Evolutionary conservation across 257 asterid genomes (phyloP).

Genomic region (Pogostemon cablin): DNA sequence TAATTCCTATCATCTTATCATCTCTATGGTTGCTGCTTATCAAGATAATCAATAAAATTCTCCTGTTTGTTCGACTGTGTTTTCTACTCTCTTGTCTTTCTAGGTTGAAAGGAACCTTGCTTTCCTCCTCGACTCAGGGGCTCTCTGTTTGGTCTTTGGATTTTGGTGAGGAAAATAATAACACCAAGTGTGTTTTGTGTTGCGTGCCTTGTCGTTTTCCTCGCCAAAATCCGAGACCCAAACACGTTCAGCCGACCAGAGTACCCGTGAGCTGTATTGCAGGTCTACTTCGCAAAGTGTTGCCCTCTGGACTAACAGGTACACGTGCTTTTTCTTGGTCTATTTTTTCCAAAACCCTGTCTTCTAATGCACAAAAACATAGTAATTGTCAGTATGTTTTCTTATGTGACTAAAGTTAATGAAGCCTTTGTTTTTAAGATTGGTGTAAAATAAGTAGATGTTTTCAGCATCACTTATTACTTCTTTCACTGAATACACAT

Average conservation of each 20-base stretch:
- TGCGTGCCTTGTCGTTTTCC: background rate
- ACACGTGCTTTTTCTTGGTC: slow-evolving; percentile 7
- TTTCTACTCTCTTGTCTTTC: slow-evolving; percentile 30
- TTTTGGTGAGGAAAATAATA: slow-evolving; percentile 31
- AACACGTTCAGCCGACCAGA: background rate
- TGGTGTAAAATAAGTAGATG: no score
- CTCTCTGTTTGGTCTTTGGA: slow-evolving; percentile 30
- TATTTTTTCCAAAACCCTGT: background rate
- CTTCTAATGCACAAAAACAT: no score
- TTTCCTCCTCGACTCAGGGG: slow-evolving; percentile 18
- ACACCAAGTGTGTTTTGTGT: background rate
- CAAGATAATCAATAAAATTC: slow-evolving; percentile 58
- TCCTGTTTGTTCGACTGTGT: slow-evolving; percentile 25
- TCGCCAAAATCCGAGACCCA: slow-evolving; percentile 31
- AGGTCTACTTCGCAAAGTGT: slow-evolving; percentile 7
- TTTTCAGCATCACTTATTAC: no score
- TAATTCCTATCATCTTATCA: slow-evolving; percentile 28
- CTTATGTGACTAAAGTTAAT: no score
- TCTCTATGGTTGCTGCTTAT: slow-evolving; percentile 52
- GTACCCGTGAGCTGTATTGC: background rate
- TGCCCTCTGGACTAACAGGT: slow-evolving; percentile 27
- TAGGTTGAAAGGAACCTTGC: slow-evolving; percentile 26
- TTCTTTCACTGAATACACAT: no score
- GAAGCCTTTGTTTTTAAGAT: no score
- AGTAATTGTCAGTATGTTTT: no score